Evolutionary conservation across 2,329 filamentous ascomycete genomes (phyloP).

Genomic region (Neonectria faginata): DNA sequence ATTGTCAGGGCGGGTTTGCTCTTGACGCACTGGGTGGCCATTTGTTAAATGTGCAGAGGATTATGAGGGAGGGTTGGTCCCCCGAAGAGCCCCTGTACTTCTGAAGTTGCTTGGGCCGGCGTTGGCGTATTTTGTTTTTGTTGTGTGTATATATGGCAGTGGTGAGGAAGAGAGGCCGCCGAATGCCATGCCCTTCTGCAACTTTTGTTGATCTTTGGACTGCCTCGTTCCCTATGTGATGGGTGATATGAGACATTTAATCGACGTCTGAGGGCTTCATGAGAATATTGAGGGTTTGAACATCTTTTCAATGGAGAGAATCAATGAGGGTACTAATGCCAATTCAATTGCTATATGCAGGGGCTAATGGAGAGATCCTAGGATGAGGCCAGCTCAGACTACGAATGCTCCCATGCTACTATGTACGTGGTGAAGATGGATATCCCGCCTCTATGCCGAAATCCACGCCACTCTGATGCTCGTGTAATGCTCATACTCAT

Average conservation of each 20-base stretch:
- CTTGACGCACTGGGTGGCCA: slow-evolving; percentile 7
- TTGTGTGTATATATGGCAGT: slow-evolving; percentile 21
- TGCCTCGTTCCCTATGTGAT: not conserved
- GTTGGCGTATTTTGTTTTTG: slow-evolving; percentile 14
- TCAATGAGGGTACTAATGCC: not conserved
- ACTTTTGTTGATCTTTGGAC: not conserved
- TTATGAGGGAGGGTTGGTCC: not conserved
- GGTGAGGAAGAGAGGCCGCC: not conserved
- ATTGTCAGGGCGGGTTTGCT: slow-evolving; percentile 16
- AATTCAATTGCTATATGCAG: not conserved
- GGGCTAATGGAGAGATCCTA: not conserved
- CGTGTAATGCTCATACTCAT: not conserved
- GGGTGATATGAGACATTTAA: not conserved
- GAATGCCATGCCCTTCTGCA: not conserved
- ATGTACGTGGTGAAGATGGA: not conserved
- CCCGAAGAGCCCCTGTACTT: slow-evolving; percentile 6
- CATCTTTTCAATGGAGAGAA: not conserved
- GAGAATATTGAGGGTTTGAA: not conserved
- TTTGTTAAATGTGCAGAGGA: slow-evolving; percentile 13
- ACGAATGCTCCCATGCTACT: not conserved
- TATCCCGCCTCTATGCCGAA: not conserved
- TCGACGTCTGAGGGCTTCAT: not conserved
- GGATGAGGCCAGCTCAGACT: not conserved
- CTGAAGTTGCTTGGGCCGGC: slow-evolving; percentile 5
- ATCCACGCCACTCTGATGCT: not conserved